Evolutionary conservation across 2,329 filamentous ascomycete species (phyloP), one percentile per base, ranked within the genome.

Genomic region (Cercospora sp.): DNA sequence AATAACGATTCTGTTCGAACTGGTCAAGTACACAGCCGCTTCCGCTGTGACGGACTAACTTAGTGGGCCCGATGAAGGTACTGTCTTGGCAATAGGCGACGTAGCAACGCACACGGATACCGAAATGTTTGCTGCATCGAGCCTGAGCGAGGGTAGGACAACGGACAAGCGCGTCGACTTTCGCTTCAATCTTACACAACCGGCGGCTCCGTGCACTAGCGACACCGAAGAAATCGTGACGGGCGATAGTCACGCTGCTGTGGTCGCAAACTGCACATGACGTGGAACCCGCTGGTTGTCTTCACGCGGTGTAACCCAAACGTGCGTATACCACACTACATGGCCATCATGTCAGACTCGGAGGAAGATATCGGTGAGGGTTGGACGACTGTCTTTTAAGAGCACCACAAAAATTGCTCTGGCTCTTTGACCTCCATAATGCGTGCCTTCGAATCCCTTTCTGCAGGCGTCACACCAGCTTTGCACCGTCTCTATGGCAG

Each of bases 401-500:
- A n/a, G 36, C 45, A 20, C 45, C 45, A 20, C 45, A 26, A 51
- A 20, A 13, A 7, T 26, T 23, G 18, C 18, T 3, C 45, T 51
- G 20, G 20, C 45, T 51, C 23, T 13, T 51, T 51, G 20, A 23
- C 20, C 5, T 23, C 20, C 45, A 23, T 18, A 51, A 51, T 20
- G 45, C 45, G 45, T 26, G 45, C 20, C 45, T 20, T 13, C 6
- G 8, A 26, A 12, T 23, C 20, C 10, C 3, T 20, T 18, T 26
- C 23, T 58, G 26, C 53, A 58, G 26, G 10, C 26, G 16, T 30
- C 30, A 30, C 36, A 18, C 16, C 33, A 61, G 2, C 51, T 28
- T 57, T 23, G 53, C 30, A 58, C 16, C 16, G 18, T 28, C 26
- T 26, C 30, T 12, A 64, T 64, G 62, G 62, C 62, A 31, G 62